Evolutionary conservation across 306 rosid species (phyloP), one percentile per base, ranked within the genome.

Genomic region (Trifolium repens): DNA sequence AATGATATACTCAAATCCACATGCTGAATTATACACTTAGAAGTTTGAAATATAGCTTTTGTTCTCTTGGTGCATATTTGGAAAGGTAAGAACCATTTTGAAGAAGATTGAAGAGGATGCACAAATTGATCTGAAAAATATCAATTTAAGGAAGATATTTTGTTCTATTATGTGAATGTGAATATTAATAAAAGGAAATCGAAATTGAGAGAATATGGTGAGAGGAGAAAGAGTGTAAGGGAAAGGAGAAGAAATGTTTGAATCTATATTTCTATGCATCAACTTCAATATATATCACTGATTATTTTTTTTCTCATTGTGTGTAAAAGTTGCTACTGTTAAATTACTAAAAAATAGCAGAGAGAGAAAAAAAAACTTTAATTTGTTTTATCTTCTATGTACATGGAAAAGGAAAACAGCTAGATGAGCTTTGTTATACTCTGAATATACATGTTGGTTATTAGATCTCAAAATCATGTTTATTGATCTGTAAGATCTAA

Each of bases 201-300:
- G 52, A 69, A 62, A 53, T 22, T 77, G 27, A 22, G 40, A 73
- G 55, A 39, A 57, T 67, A 59, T 49, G 17, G 62, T 57, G 17
- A 71, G 64, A 60, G n/a, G 42, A 46, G 42, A 66, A 50, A 16
- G 47, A 17, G 76, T n/a, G 42, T 27, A 17, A 57, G 62, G 35
- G 67, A 54, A 50, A 77, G 46, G 22, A 67, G 72, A 68, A 74
- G 74, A 65, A 19, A 57, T 78, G 81, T 78, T 82, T 79, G 86
- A 84, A 80, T 79, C 82, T 76, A 64, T 80, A 71, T 73, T 78
- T 79, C 86, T 37, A 69, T 35, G 57, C 78, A 50, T 78, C 57
- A 63, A 43, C 87, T 79, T 79, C 81, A 50, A 67, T 78, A 78
- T 80, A 79, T 85, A 80, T 86, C 80, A 78, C 68, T 42, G n/a